Percentiles rank a stretch among this genome's conserved stretches.
Evolutionary conservation across 371 early-diverging fungal genomes (phyloP).

Genomic region (Mycotypha africana): DNA sequence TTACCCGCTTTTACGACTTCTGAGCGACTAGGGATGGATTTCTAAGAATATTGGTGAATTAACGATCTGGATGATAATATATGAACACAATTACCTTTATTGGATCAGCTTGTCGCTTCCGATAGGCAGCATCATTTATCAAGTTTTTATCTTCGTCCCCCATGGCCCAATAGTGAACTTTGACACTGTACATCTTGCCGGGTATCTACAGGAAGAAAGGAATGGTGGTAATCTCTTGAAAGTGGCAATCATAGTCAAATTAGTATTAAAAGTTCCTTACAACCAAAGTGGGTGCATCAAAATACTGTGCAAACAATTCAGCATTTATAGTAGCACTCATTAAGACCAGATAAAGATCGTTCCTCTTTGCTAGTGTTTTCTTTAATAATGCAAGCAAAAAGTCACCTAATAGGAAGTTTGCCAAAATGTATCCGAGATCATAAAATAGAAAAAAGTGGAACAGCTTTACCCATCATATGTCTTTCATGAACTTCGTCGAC

Average conservation of each 20-base stretch:
- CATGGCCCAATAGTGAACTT: slow-evolving; percentile 41
- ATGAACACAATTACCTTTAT: slow-evolving; percentile 22
- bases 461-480: slow-evolving; percentile 47
- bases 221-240: no score
- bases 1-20: slow-evolving; percentile 41
- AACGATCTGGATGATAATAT: neutral
- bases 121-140: slow-evolving; percentile 43
- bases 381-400: slow-evolving; percentile 54
- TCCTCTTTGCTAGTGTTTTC: slow-evolving; percentile 35
- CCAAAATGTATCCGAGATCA: no score
- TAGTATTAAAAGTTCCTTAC: no score
- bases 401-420: no score
- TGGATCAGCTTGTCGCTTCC: slow-evolving; percentile 32
- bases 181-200: slow-evolving; percentile 49
- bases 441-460: no score
- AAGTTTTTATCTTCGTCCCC: slow-evolving; percentile 47
- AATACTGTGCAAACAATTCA: slow-evolving; percentile 58
- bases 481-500: slow-evolving; percentile 79
- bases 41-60: slow-evolving; percentile 6
- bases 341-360: slow-evolving; percentile 51
- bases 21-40: slow-evolving; percentile 39
- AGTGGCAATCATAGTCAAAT: no score
- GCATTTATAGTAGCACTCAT: slow-evolving; percentile 84
- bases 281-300: slow-evolving; percentile 44
- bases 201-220: slow-evolving; percentile 35